Evolutionary conservation across 192 early-diverging fungal genomes (phyloP).

Genomic region (Spizellomyces sp.): DNA sequence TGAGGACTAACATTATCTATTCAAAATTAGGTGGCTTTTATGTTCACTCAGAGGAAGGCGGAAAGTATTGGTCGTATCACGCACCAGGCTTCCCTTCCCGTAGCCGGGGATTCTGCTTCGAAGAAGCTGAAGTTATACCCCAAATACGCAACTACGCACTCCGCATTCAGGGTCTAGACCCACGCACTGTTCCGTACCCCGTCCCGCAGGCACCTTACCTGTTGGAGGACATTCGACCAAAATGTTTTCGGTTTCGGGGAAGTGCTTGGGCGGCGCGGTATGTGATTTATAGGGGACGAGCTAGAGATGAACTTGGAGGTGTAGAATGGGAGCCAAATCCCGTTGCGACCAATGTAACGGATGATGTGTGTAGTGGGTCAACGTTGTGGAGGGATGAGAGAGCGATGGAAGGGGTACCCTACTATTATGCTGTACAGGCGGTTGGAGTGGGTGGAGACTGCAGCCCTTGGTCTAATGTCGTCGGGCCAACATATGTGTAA

Average conservation of each 20-base stretch:
- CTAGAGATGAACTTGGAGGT: not conserved
- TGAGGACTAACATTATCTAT: not conserved
- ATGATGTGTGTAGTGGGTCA: slow-evolving; percentile 16
- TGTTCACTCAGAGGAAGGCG: slow-evolving; percentile 31
- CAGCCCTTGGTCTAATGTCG: slow-evolving; percentile 4
- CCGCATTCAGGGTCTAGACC: not conserved
- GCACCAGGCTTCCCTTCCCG: slow-evolving; percentile 29
- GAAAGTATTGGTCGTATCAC: slow-evolving; percentile 32
- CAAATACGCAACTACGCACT: slow-evolving; percentile 14
- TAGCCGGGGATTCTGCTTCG: slow-evolving; percentile 13
- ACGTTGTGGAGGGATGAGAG: slow-evolving; percentile 21
- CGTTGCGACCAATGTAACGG: slow-evolving; percentile 8
- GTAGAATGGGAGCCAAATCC: slow-evolving; percentile 14
- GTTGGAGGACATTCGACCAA: slow-evolving; percentile 6
- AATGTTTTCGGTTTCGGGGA: slow-evolving; percentile 13
- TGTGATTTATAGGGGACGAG: slow-evolving; percentile 13
- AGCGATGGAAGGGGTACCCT: slow-evolving; percentile 5
- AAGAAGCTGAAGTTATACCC: slow-evolving; percentile 15
- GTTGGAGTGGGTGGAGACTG: slow-evolving; percentile 20
- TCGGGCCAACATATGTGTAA: slow-evolving; percentile 19
- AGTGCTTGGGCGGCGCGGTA: slow-evolving; percentile 25
- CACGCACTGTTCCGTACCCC: slow-evolving; percentile 2
- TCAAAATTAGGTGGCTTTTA: slow-evolving; percentile 45
- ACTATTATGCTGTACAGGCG: slow-evolving; percentile 24
- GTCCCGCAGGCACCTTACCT: slow-evolving; percentile 14